These are phyloP conservation scores for Lonicera japonica DNA, from an alignment of 129 eudicot species.

Conservation along the genomic window DNA sequence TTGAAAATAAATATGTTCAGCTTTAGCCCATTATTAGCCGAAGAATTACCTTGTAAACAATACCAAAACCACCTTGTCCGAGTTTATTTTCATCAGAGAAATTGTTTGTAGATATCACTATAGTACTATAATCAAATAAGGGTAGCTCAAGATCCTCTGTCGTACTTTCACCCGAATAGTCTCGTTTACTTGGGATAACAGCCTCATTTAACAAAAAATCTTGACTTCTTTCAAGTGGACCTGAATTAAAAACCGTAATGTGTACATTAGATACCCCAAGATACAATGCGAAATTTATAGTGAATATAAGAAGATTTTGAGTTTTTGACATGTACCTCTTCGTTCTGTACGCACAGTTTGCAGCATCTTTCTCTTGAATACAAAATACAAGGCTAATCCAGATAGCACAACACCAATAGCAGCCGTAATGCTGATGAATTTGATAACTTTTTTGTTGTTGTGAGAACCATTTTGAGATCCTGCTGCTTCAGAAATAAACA, in stretches of 20 bases:
- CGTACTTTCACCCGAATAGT: constrained; percentile 11
- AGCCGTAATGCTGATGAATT: constrained; percentile 22
- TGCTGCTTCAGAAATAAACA: constrained; percentile 20
- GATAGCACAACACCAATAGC: constrained; percentile 22
- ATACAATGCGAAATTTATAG: neutral
- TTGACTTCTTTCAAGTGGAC: constrained; percentile 8
- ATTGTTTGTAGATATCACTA: constrained; percentile 46
- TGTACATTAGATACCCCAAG: neutral
- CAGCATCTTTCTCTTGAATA: constrained; percentile 23
- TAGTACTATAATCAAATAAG: constrained; percentile 43
- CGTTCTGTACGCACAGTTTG: neutral
- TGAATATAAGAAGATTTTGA: neutral
- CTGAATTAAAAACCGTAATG: neutral
- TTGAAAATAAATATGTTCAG: neutral
- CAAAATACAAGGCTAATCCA: constrained; percentile 18
- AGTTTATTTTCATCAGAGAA: constrained; percentile 58
- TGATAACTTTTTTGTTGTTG: constrained; percentile 14
- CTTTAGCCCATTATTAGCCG: neutral
- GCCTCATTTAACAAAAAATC: constrained; percentile 11
- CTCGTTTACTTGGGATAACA: constrained; percentile 13
- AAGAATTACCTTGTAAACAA: constrained; percentile 60
- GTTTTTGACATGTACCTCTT: constrained; percentile 15
- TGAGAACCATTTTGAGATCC: constrained; percentile 27
- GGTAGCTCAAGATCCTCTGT: constrained; percentile 42
- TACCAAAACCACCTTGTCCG: constrained; percentile 93